These are phyloP conservation scores for Lactuca saligna DNA, from an alignment of 129 eudicot genomes.

Conservation along the genomic window DNA sequence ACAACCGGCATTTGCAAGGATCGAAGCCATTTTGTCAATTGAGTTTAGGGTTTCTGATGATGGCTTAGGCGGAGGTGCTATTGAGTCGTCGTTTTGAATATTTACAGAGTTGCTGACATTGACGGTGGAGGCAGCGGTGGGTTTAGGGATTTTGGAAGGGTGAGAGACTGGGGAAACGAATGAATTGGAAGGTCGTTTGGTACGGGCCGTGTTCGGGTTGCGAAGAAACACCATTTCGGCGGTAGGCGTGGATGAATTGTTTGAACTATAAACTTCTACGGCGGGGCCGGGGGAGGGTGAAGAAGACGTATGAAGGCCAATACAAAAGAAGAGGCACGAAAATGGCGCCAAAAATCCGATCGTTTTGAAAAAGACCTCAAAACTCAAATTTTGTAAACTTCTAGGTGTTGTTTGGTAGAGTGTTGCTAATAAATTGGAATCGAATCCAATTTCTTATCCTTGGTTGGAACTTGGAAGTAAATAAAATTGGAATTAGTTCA, in stretches of 20 bases:
- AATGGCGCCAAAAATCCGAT: slow-evolving; percentile 25
- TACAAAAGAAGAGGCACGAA: neutral
- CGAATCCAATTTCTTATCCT: too few relatives aligned
- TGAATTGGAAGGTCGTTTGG: slow-evolving; percentile 54
- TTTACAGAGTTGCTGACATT: neutral
- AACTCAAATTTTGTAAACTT: too few relatives aligned
- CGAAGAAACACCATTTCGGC: slow-evolving; percentile 40
- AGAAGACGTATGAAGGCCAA: slow-evolving; percentile 9
- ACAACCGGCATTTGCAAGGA: slow-evolving; percentile 74
- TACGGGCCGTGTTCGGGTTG: slow-evolving; percentile 37
- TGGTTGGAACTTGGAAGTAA: too few relatives aligned
- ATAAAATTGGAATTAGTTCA: too few relatives aligned
- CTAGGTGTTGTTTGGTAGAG: too few relatives aligned
- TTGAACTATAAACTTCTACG: slow-evolving; percentile 6
- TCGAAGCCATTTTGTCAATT: slow-evolving; percentile 46
- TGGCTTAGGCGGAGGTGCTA: slow-evolving; percentile 24
- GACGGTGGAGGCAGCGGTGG: slow-evolving; percentile 27
- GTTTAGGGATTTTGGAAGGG: slow-evolving; percentile 45
- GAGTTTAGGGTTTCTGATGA: slow-evolving; percentile 31
- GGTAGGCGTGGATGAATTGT: neutral
- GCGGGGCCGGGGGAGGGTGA: slow-evolving; percentile 6
- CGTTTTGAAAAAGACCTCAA: too few relatives aligned
- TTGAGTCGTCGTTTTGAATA: slow-evolving; percentile 15
- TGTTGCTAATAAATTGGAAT: too few relatives aligned
- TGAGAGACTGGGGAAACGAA: slow-evolving; percentile 48